phyloP scores from a whole-genome alignment of 805 yeast species.

The Saturnispora dispora region DNA sequence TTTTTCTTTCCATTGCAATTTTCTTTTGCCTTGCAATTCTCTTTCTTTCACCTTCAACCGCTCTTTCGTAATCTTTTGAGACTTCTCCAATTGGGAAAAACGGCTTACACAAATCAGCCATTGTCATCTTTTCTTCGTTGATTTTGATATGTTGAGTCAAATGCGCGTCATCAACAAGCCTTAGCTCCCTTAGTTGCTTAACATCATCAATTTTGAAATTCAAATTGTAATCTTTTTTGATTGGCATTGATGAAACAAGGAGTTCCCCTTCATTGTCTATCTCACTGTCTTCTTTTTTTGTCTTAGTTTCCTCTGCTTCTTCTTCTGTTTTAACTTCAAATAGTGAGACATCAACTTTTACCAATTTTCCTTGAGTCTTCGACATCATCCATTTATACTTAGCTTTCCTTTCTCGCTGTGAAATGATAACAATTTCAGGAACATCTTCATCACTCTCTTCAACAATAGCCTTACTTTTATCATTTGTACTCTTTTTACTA shows the following conservation, averaged over 20 bases:
- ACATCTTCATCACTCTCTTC: background rate
- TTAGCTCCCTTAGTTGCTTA: slow-evolving; percentile 23
- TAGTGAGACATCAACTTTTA: slow-evolving; percentile 4
- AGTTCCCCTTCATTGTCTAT: slow-evolving; percentile 9
- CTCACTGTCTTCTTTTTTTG: slow-evolving; percentile 7
- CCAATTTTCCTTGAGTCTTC: slow-evolving; percentile 2
- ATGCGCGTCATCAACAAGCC: slow-evolving; percentile 33
- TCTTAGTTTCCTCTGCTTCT: slow-evolving; percentile 1
- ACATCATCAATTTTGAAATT: slow-evolving; percentile 14
- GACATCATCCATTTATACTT: slow-evolving; percentile 11
- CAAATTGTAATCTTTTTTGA: slow-evolving; percentile 8
- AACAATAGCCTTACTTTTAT: background rate
- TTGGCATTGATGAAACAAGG: background rate
- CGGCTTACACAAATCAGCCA: slow-evolving; percentile 67
- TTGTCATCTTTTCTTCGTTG: slow-evolving; percentile 46
- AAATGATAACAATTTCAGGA: slow-evolving; percentile 5
- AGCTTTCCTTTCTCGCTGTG: slow-evolving; percentile 3
- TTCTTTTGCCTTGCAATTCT: slow-evolving; percentile 17
- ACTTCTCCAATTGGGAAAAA: slow-evolving; percentile 55
- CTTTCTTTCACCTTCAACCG: slow-evolving; percentile 39
- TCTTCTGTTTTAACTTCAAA: slow-evolving; percentile 3
- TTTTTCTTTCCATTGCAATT: slow-evolving; percentile 30
- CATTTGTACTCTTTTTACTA: no score
- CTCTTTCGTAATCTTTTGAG: slow-evolving; percentile 49
- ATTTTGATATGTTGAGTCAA: slow-evolving; percentile 35